Evolutionary conservation across 345 rosid genomes (phyloP).

Genomic region (Carallia brachiata): DNA sequence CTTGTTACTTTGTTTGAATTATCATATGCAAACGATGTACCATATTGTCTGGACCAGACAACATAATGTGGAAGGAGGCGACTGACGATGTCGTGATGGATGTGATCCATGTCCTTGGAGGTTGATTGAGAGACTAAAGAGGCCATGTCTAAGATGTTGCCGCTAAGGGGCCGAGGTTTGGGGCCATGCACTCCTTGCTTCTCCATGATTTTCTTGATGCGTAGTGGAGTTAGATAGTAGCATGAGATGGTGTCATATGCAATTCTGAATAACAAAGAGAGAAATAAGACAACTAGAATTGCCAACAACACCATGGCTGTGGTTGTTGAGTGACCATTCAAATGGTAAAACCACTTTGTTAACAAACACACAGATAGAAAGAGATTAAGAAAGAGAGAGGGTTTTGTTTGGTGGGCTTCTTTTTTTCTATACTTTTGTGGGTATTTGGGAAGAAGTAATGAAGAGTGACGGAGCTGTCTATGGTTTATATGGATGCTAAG

Average conservation of each 20-base stretch:
- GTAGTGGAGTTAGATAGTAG: slow-evolving; percentile 68
- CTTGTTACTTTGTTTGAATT: no score
- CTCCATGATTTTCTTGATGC: slow-evolving; percentile 69
- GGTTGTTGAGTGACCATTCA: neutral
- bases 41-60: slow-evolving; percentile 74
- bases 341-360: no score
- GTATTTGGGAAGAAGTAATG: no score
- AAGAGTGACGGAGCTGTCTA: no score
- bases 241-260: slow-evolving; percentile 55
- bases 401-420: no score
- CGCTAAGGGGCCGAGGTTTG: slow-evolving; percentile 60
- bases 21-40: slow-evolving; percentile 29
- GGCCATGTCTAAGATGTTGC: slow-evolving; percentile 71
- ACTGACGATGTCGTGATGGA: slow-evolving; percentile 66
- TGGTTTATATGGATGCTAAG: no score
- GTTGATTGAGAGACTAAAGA: slow-evolving; percentile 60
- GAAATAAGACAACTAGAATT: slow-evolving; percentile 28
- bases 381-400: no score
- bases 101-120: slow-evolving; percentile 52
- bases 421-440: no score
- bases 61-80: slow-evolving; percentile 89
- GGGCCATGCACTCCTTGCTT: slow-evolving; percentile 95
- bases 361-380: no score
- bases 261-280: slow-evolving; percentile 34
- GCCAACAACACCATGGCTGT: slow-evolving; percentile 26